phyloP scores from a whole-genome alignment of 805 yeast genomes.

The Barnettozyma populi region DNA sequence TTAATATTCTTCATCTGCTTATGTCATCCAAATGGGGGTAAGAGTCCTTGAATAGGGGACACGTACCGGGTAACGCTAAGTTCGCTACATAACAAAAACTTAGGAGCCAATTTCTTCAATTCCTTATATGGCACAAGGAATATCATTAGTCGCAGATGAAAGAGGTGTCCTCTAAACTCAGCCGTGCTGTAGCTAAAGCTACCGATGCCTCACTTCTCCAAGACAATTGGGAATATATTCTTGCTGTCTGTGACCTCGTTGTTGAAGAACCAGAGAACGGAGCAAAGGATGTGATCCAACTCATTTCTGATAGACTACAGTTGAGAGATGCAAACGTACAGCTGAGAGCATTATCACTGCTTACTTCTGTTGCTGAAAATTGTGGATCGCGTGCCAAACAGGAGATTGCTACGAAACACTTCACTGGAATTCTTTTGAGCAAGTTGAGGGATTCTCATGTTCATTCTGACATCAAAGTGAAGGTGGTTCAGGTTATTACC shows the following conservation, averaged over 20 bases:
- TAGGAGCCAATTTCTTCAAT: not conserved
- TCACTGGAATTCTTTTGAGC: conserved; percentile 42
- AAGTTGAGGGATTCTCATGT: conserved; percentile 48
- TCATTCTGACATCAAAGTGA: conserved; percentile 62
- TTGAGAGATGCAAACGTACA: conserved; percentile 60
- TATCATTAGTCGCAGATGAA: not conserved
- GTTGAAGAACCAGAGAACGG: conserved; percentile 55
- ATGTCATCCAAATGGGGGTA: not conserved
- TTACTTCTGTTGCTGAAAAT: conserved; percentile 65
- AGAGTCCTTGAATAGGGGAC: not conserved
- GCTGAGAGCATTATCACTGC: conserved; percentile 48
- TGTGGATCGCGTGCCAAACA: conserved; percentile 67
- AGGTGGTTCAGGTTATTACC: conserved; percentile 59
- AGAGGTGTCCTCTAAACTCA: not conserved
- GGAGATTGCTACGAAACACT: conserved; percentile 53
- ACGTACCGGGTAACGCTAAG: not conserved
- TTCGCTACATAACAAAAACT: not conserved
- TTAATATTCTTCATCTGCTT: not conserved
- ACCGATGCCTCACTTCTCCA: conserved; percentile 57
- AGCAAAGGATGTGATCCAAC: conserved; percentile 37
- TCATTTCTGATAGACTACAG: conserved; percentile 43
- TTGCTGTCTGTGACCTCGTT: conserved; percentile 64
- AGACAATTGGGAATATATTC: conserved; percentile 63
- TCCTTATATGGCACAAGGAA: not conserved
- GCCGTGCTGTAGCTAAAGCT: conserved; percentile 35